These are phyloP conservation scores for Eremomyces bilateralis DNA, from an alignment of 495 filamentous ascomycete species.

Conservation along the genomic window DNA sequence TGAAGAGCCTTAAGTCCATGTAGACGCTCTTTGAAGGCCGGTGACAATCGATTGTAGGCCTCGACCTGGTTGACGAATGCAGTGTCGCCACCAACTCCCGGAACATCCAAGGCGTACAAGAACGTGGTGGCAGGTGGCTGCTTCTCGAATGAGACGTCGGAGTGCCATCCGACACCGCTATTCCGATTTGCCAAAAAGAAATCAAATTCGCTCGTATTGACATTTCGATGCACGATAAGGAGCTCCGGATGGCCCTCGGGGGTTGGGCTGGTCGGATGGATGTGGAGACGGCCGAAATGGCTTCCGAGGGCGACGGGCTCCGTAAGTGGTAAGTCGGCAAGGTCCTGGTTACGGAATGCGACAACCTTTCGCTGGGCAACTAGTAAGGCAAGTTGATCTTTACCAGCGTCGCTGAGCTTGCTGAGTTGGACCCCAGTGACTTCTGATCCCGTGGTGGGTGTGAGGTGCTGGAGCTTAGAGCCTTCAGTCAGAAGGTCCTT, in stretches of 20 bases:
- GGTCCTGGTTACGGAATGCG: conserved; percentile 23
- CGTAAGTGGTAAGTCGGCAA: conserved; percentile 7
- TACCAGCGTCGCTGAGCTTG: conserved; percentile 17
- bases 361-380: conserved; percentile 23
- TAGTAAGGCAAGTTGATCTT: conserved; percentile 23
- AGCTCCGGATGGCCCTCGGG: conserved; percentile 1
- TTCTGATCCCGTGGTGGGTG: conserved; percentile 20
- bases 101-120: neutral
- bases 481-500: conserved; percentile 14
- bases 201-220: neutral
- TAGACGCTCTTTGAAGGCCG: neutral
- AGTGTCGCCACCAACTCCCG: conserved; percentile 3
- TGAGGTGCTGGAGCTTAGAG: conserved; percentile 7
- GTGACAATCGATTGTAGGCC: conserved; percentile 1
- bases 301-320: neutral
- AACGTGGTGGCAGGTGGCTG: neutral
- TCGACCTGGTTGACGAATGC: neutral
- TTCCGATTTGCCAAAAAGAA: neutral
- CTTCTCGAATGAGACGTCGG: conserved; percentile 2
- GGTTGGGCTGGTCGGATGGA: neutral
- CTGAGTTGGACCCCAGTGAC: conserved; percentile 25
- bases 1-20: neutral
- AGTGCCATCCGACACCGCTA: conserved; percentile 1
- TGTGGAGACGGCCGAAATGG: conserved; percentile 1
- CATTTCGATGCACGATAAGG: neutral